Percentiles rank a stretch among this genome's conserved stretches.
Evolutionary conservation across 2,329 filamentous ascomycete genomes (phyloP).

Genomic region (Coniochaeta sp.): DNA sequence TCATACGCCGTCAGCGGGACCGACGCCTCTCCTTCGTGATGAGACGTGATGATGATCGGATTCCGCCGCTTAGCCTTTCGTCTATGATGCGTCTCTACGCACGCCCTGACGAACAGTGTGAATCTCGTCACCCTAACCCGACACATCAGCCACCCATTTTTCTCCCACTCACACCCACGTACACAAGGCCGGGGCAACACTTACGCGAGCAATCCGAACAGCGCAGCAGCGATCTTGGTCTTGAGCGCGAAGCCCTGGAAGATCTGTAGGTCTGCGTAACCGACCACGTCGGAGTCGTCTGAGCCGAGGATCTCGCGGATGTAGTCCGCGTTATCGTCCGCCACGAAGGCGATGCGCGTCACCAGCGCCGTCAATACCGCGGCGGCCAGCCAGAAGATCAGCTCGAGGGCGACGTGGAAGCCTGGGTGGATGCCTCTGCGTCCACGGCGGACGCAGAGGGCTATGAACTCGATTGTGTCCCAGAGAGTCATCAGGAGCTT

Average conservation of each 20-base stretch:
- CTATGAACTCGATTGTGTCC: conserved; percentile 1
- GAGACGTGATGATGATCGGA: neutral
- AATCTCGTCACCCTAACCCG: neutral
- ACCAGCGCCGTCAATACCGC: neutral
- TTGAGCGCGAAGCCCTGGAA: neutral
- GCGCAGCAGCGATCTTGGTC: neutral
- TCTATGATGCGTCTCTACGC: neutral
- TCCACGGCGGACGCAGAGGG: conserved; percentile 1
- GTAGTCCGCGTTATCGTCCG: neutral
- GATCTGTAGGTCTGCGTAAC: neutral
- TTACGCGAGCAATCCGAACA: neutral
- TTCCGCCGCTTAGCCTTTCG: neutral
- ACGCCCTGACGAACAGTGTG: neutral
- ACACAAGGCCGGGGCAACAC: neutral
- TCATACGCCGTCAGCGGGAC: neutral
- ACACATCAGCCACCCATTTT: neutral
- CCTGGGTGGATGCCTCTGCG: neutral
- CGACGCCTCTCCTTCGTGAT: neutral
- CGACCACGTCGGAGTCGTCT: neutral
- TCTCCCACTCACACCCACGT: neutral
- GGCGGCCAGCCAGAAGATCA: neutral
- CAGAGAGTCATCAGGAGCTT: neutral
- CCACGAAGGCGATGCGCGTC: neutral
- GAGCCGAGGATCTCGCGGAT: neutral
- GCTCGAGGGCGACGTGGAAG: neutral